Evolutionary conservation across 176 grass and related monocot species (phyloP).

Genomic region (Oryza officinalis): DNA sequence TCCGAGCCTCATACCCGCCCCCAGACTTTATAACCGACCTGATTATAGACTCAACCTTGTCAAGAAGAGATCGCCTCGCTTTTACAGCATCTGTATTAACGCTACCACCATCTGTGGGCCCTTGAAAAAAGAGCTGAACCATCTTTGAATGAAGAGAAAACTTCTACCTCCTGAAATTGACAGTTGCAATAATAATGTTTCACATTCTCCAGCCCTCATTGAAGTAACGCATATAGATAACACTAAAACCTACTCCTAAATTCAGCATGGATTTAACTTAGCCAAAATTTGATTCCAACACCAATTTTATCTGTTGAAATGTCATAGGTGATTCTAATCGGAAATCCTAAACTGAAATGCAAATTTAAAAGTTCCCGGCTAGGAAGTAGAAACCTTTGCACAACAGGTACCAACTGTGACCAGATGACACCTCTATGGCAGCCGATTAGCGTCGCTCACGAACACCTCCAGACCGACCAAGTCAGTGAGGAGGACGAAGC

Average conservation of each 20-base stretch:
- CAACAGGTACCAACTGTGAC: background rate
- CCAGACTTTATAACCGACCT: slow-evolving; percentile 55
- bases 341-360: background rate
- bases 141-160: slow-evolving; percentile 23
- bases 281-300: background rate
- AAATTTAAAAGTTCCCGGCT: background rate
- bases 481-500: too few relatives aligned
- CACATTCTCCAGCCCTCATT: background rate
- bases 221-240: background rate
- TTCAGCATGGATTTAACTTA: background rate
- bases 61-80: slow-evolving; percentile 53
- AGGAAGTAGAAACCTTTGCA: background rate
- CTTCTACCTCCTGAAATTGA: slow-evolving; percentile 25
- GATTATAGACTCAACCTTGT: slow-evolving; percentile 57
- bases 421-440: background rate
- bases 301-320: background rate
- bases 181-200: background rate
- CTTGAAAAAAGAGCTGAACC: slow-evolving; percentile 64
- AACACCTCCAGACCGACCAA: too few relatives aligned
- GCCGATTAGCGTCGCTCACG: background rate
- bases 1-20: slow-evolving; percentile 63
- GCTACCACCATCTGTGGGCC: slow-evolving; percentile 22
- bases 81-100: slow-evolving; percentile 32
- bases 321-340: background rate
- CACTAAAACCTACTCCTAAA: background rate